Evolutionary conservation across 2,329 filamentous ascomycete genomes (phyloP), one percentile per base, ranked within the genome.

Genomic region (Tympanopsis confertula): DNA sequence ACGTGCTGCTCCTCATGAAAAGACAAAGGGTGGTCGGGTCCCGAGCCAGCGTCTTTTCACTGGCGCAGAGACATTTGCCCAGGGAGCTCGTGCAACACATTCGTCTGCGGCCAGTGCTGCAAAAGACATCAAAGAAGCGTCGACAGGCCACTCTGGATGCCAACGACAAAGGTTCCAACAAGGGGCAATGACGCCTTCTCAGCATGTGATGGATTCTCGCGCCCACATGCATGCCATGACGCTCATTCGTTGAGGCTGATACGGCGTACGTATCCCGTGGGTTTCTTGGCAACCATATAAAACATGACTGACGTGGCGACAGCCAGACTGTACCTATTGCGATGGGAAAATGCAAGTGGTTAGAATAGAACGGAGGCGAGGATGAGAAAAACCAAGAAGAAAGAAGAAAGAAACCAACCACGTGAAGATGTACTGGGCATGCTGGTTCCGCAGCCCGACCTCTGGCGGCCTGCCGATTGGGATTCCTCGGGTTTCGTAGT

Each of bases 341-440:
- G 15, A 22, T 29, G 39, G 37, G 36, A 14, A 26, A 22, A 41
- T 24, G 44, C 38, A 32, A 36, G 33, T 22, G 29, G n/a, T 17
- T 17, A 14, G 45, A 17, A 35, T 36, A 29, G 29, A 12, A 13
- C 13, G 35, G 20, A 39, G 19, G 32, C 35, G 7, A 12, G 32
- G 30, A 26, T 20, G 15, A 14, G 37, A 13, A 29, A 26, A 29
- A 26, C 18, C 42, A 38, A 35, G 39, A 19, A 36, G 26, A 22
- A 19, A 20, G 19, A 24, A 39, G 22, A 28, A 20, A 26, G 20
- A 35, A 29, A 61, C 78, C 53, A 75, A 96, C 91, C 91, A 98
- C 47, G 91, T 98, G 59, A 95, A 91, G 48, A 98, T 98, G 61
- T 98, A 98, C 67, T 96, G 91, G 45, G 86, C 80, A 61, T 98